These are phyloP conservation scores for Dactylorhiza incarnata DNA, from an alignment of 106 monocot genomes.

Conservation along the genomic window DNA sequence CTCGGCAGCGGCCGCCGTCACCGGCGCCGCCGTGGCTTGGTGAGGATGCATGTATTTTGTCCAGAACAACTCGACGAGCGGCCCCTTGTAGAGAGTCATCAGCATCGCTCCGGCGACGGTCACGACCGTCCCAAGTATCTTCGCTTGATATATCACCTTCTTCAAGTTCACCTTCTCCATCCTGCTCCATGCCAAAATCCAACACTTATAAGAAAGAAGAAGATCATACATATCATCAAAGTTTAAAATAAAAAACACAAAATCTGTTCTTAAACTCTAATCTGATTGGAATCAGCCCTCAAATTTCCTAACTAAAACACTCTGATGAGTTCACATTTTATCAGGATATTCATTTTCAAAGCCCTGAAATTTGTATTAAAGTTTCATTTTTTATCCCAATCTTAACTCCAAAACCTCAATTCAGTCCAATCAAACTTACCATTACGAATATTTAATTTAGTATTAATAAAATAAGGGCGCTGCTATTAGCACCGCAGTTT, in stretches of 20 bases:
- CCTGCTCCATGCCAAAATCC: conserved; percentile 3
- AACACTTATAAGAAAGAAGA: not conserved
- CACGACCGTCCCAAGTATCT: conserved; percentile 32
- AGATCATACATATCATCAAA: not conserved
- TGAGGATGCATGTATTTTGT: conserved; percentile 3
- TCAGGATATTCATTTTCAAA: too few species aligned
- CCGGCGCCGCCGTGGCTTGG: not conserved
- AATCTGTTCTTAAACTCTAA: not conserved
- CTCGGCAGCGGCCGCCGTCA: not conserved
- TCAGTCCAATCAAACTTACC: too few species aligned
- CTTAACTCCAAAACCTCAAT: too few species aligned
- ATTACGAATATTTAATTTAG: too few species aligned
- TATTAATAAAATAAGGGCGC: too few species aligned
- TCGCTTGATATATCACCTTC: conserved; percentile 37
- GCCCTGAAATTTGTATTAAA: too few species aligned
- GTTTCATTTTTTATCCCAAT: too few species aligned
- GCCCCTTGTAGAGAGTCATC: conserved; percentile 46
- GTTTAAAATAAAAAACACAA: not conserved
- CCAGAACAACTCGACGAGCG: conserved; percentile 29
- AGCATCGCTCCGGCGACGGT: conserved; percentile 46
- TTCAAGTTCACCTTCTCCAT: conserved; percentile 46
- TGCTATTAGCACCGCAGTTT: too few species aligned
- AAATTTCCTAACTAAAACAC: too few species aligned
- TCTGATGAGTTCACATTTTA: too few species aligned
- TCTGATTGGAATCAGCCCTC: too few species aligned